Evolutionary conservation across 495 filamentous ascomycete species (phyloP).

Genomic region (Daldinia bambusicola): DNA sequence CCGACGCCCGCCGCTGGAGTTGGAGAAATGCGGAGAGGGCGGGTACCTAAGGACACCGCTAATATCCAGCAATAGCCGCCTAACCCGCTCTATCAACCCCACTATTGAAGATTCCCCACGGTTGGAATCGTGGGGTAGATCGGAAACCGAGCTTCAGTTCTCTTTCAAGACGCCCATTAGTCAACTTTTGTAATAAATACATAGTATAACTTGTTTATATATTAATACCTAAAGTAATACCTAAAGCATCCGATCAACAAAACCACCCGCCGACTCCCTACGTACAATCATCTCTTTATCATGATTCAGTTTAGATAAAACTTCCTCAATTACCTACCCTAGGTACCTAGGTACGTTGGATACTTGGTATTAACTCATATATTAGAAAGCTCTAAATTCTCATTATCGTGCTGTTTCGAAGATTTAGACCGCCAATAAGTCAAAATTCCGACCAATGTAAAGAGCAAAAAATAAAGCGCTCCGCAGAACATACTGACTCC

Average conservation of each 20-base stretch:
- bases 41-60: conserved; percentile 22
- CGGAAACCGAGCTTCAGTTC: too few species aligned
- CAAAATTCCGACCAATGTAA: conserved; percentile 18
- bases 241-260: too few species aligned
- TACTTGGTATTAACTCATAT: too few species aligned
- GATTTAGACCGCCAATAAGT: conserved; percentile 2
- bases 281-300: too few species aligned
- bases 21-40: conserved; percentile 35
- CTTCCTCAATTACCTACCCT: background rate
- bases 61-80: conserved; percentile 43
- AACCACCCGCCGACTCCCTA: too few species aligned
- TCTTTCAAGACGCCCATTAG: too few species aligned
- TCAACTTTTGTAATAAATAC: too few species aligned
- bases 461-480: conserved; percentile 15
- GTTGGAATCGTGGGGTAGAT: background rate
- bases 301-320: too few species aligned
- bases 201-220: too few species aligned
- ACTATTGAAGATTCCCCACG: background rate
- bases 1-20: conserved; percentile 6
- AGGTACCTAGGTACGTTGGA: too few species aligned
- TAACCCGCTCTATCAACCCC: conserved; percentile 2
- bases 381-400: background rate
- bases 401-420: background rate
- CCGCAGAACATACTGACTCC: conserved; percentile 30
- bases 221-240: too few species aligned